Percentiles rank a stretch among this genome's conserved stretches.
These are phyloP conservation scores for Talinum fruticosum DNA, from an alignment of 148 eudicot species.

Conservation along the genomic window DNA sequence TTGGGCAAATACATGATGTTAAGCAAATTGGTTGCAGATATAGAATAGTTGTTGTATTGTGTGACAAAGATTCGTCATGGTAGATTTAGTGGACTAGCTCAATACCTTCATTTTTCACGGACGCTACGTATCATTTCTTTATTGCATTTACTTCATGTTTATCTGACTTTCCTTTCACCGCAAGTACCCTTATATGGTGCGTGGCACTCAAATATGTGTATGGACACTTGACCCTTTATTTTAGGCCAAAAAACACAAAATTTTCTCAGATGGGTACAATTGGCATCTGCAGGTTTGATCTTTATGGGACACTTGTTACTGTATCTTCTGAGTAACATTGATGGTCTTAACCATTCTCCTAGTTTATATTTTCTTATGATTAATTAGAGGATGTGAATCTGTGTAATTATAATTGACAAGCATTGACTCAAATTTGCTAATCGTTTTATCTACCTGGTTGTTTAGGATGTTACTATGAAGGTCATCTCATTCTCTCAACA, in stretches of 20 bases:
- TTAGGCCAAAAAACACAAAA: neutral
- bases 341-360: neutral
- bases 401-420: too few species aligned
- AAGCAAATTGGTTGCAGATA: neutral
- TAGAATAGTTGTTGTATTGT: neutral
- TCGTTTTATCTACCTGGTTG: conserved; percentile 12
- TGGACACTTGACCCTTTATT: neutral
- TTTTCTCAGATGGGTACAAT: neutral
- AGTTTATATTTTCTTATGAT: neutral
- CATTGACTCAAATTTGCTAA: neutral
- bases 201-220: neutral
- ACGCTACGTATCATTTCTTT: neutral
- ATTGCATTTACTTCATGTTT: neutral
- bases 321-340: neutral
- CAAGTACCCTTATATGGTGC: neutral
- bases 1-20: neutral
- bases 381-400: neutral
- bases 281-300: neutral
- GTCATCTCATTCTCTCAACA: conserved; percentile 98
- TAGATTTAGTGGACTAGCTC: neutral
- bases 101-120: neutral
- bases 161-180: neutral
- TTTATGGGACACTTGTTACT: neutral
- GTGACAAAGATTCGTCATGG: neutral
- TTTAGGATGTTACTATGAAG: conserved; percentile 93